phyloP scores from a whole-genome alignment of 139 green algal genomes.

The Volvox reticuliferus region DNA sequence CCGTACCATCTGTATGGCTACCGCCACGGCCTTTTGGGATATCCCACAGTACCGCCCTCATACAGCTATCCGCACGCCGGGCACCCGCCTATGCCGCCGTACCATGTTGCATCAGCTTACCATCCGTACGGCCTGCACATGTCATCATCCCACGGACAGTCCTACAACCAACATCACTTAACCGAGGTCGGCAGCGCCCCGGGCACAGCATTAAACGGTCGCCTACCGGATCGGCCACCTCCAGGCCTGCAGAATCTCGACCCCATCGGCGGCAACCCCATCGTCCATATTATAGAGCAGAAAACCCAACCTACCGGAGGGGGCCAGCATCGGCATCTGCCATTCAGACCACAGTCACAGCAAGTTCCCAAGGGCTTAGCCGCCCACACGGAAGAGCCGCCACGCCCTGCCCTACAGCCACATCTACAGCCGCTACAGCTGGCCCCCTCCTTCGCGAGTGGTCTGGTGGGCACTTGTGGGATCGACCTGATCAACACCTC shows the following conservation, averaged over 20 bases:
- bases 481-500: not conserved
- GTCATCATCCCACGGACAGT: not conserved
- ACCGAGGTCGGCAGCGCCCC: not conserved
- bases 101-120: not conserved
- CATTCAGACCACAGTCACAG: not conserved
- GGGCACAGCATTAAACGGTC: not conserved
- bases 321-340: not conserved
- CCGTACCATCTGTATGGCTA: conserved; percentile 23
- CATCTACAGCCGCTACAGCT: conserved; percentile 1
- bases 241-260: not conserved
- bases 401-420: not conserved
- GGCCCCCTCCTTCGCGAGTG: not conserved
- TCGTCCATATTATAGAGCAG: not conserved
- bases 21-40: not conserved
- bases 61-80: not conserved
- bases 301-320: not conserved
- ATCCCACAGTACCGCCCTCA: not conserved
- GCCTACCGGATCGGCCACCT: not conserved
- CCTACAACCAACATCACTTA: not conserved
- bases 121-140: not conserved
- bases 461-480: not conserved
- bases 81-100: not conserved
- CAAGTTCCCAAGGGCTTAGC: not conserved
- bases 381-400: not conserved
- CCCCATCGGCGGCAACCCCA: not conserved